These are phyloP conservation scores for Huiozyma naganishii DNA, from an alignment of 805 yeast species.

Conservation along the genomic window DNA sequence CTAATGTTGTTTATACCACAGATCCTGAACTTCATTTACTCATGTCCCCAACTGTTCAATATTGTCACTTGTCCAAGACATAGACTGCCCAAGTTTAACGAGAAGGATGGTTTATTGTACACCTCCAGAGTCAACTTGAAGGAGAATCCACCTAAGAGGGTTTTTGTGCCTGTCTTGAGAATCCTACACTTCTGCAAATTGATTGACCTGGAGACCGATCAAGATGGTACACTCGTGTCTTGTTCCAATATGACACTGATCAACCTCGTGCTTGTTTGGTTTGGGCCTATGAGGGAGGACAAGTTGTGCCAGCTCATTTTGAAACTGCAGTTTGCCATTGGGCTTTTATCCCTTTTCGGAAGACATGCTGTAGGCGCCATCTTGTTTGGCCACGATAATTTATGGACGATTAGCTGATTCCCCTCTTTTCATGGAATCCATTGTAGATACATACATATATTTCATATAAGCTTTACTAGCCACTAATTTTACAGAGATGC, in stretches of 20 bases:
- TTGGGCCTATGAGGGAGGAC: conserved; percentile 88
- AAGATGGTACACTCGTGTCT: conserved; percentile 22
- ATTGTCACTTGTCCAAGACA: conserved; percentile 93
- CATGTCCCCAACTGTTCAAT: conserved; percentile 83
- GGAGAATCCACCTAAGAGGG: conserved; percentile 25
- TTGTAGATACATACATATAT: neutral
- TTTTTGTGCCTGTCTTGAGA: conserved; percentile 29
- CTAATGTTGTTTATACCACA: conserved; percentile 83
- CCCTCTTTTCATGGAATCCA: too few relatives aligned
- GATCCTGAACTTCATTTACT: conserved; percentile 78
- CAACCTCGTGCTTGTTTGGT: conserved; percentile 70
- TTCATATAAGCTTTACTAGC: neutral
- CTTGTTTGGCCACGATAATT: conserved; percentile 82
- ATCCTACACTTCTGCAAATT: conserved; percentile 41
- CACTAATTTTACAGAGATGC: conserved; percentile 1
- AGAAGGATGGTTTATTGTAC: conserved; percentile 57
- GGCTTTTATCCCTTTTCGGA: conserved; percentile 51
- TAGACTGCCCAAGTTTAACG: conserved; percentile 71
- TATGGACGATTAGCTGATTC: conserved; percentile 28
- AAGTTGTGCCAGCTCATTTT: conserved; percentile 51
- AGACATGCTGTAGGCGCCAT: conserved; percentile 82
- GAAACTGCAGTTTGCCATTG: conserved; percentile 51
- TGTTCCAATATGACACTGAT: conserved; percentile 83
- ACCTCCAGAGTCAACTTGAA: conserved; percentile 50
- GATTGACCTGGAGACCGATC: conserved; percentile 33